Base-by-base conservation (phyloP, 2,329 filamentous ascomycete genomes). In the Cladophialophora yegresii region DNA sequence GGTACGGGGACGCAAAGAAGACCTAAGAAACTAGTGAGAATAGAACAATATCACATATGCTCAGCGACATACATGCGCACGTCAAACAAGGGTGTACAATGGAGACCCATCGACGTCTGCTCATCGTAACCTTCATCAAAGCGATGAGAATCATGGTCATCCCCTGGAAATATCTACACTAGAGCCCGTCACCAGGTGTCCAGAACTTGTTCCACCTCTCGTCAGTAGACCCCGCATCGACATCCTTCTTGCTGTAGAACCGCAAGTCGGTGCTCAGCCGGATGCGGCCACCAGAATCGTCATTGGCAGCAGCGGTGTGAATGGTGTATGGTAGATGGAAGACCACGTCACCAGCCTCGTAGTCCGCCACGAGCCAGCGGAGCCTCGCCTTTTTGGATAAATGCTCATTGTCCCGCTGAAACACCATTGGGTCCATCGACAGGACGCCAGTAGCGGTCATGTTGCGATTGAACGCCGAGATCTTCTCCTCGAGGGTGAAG, bases 271-370 rank as follows among this genome's bases (percentile, higher is more conserved):
- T 79, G 61, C 75, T 76, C 62, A 81, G 61, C 55, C 78, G 64
- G 53, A 80, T 80, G 47, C 75, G 71, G 10, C 75, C 73, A 8
- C 70, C 40, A 10, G 71, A 66, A 68, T 81, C 79, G 63, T 79
- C 74, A 69, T 80, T 80, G 63, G 74, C 75, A 8, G 74, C 72
- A 23, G 74, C 74, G 0, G 73, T 76, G 70, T 81, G 77, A n/a
- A 80, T 75, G 65, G 75, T 75, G 66, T 76, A 79, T 9, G 79
- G 75, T 62, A 78, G 75, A 69, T 82, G 80, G 56, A 83, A 79
- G 5, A 78, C 76, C 8, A 77, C 75, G 71, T 78, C 76, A 2
- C 76, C 76, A 3, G 76, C 76, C 66, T 78, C 76, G 66, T 77
- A 78, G 60, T 73, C 68, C 1, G 72, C 72, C 4, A 75, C 71